Conservation (phyloP, 1,284 basidiomycete species). For the Pseudozyma thailandica region DNA sequence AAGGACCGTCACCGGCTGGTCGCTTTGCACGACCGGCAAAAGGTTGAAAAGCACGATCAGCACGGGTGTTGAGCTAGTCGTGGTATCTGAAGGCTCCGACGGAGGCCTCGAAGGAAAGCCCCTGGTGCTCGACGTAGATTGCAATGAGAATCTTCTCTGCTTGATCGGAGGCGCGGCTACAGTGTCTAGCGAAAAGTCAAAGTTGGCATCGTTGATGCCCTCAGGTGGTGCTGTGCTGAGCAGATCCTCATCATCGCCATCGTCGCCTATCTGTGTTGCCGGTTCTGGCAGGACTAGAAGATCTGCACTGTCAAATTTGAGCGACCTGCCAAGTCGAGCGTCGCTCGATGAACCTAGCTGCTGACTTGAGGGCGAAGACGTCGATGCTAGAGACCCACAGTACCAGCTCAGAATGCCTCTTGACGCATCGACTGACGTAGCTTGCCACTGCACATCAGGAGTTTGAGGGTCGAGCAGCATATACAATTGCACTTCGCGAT, state of each 20-base stretch:
- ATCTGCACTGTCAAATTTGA: conserved; percentile 18
- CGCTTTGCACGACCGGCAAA: conserved; percentile 30
- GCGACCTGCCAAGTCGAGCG: neutral
- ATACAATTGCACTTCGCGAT: conserved; percentile 34
- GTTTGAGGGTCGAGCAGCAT: conserved; percentile 13
- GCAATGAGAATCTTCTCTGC: conserved; percentile 41
- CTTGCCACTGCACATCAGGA: conserved; percentile 9
- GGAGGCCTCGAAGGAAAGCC: conserved; percentile 10
- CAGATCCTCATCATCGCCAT: conserved; percentile 43
- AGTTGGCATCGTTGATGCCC: conserved; percentile 30
- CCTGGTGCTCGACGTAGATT: conserved; percentile 24
- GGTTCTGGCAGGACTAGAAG: conserved; percentile 28
- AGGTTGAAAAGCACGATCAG: conserved; percentile 26
- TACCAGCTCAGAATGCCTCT: conserved; percentile 32
- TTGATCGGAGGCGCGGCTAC: conserved; percentile 14
- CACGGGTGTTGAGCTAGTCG: neutral
- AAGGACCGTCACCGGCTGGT: conserved; percentile 14
- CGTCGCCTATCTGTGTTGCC: conserved; percentile 12
- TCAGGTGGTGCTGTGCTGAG: conserved; percentile 37
- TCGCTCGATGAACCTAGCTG: neutral
- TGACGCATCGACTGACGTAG: conserved; percentile 25
- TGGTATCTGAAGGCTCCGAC: conserved; percentile 14
- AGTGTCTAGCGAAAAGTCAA: conserved; percentile 44
- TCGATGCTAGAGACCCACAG: conserved; percentile 5
- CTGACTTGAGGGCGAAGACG: conserved; percentile 6